These are phyloP conservation scores for Nemania sp. DNA, from an alignment of 2,329 filamentous ascomycete genomes.

Conservation along the genomic window DNA sequence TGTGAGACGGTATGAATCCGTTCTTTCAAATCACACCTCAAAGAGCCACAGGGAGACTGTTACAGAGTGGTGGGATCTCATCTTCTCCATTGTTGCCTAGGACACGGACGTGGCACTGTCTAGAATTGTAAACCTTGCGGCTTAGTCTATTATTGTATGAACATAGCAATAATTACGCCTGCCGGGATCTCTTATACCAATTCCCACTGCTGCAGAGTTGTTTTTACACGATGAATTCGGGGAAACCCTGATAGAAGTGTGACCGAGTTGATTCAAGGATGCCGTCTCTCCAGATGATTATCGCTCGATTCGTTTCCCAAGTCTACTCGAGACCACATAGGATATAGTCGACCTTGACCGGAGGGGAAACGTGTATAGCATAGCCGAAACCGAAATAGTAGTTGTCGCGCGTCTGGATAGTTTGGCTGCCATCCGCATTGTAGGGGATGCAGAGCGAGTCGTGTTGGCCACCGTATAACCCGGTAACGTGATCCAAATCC, in stretches of 20 bases:
- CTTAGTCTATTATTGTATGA: too few relatives aligned
- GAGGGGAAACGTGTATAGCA: background rate
- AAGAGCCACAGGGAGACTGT: too few relatives aligned
- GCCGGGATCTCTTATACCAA: too few relatives aligned
- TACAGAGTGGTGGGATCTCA: too few relatives aligned
- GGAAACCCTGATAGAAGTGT: constrained; percentile 3
- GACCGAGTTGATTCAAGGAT: constrained; percentile 2
- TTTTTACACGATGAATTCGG: too few relatives aligned
- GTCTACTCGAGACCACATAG: constrained; percentile 12
- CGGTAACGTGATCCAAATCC: constrained; percentile 8
- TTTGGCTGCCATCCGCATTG: constrained; percentile 6
- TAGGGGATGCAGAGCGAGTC: constrained; percentile 10
- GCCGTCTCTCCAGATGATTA: constrained; percentile 4
- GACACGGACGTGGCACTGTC: too few relatives aligned
- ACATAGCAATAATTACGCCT: too few relatives aligned
- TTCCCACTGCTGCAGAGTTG: too few relatives aligned
- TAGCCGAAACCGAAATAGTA: background rate
- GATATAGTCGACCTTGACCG: constrained; percentile 7
- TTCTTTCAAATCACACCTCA: too few relatives aligned
- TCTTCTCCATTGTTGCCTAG: too few relatives aligned
- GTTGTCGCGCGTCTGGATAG: background rate
- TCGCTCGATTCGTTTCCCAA: constrained; percentile 9
- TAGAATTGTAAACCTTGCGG: too few relatives aligned
- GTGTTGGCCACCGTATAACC: background rate
- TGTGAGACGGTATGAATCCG: too few relatives aligned